These are phyloP conservation scores for Pleurotus cornucopiae DNA, from an alignment of 768 basidiomycete genomes.

Conservation along the genomic window DNA sequence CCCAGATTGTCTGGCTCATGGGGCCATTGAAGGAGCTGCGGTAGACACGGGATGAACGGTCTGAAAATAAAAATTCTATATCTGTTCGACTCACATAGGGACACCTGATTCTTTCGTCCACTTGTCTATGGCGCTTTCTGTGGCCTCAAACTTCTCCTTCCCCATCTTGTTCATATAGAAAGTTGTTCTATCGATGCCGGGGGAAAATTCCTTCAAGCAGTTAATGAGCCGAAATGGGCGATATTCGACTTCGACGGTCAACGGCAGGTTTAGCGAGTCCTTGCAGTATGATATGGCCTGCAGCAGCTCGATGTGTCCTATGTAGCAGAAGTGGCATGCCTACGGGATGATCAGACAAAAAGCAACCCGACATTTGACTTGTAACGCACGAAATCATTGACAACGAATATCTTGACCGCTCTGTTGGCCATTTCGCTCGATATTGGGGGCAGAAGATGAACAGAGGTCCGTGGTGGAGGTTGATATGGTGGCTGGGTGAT, in stretches of 20 bases:
- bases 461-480: too few species aligned
- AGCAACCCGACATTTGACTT: slow-evolving; percentile 17
- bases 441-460: too few species aligned
- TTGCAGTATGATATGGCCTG: slow-evolving; percentile 45
- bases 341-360: slow-evolving; percentile 13
- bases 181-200: slow-evolving; percentile 34
- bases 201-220: slow-evolving; percentile 31
- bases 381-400: slow-evolving; percentile 57
- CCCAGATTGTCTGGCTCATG: slow-evolving; percentile 61
- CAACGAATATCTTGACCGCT: slow-evolving; percentile 57
- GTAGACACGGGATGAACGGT: not conserved
- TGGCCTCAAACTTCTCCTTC: slow-evolving; percentile 47
- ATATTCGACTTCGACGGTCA: slow-evolving; percentile 48
- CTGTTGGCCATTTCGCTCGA: slow-evolving; percentile 28
- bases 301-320: slow-evolving; percentile 49
- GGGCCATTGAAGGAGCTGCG: slow-evolving; percentile 44
- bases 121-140: slow-evolving; percentile 37
- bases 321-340: slow-evolving; percentile 50
- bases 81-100: slow-evolving; percentile 40
- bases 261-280: slow-evolving; percentile 40
- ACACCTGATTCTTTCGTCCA: slow-evolving; percentile 56
- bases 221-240: slow-evolving; percentile 47
- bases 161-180: slow-evolving; percentile 48
- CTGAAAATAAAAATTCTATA: not conserved
- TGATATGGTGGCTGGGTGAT: not conserved